Conservation (phyloP, 768 basidiomycete genomes). For the Artomyces pyxidatus region DNA sequence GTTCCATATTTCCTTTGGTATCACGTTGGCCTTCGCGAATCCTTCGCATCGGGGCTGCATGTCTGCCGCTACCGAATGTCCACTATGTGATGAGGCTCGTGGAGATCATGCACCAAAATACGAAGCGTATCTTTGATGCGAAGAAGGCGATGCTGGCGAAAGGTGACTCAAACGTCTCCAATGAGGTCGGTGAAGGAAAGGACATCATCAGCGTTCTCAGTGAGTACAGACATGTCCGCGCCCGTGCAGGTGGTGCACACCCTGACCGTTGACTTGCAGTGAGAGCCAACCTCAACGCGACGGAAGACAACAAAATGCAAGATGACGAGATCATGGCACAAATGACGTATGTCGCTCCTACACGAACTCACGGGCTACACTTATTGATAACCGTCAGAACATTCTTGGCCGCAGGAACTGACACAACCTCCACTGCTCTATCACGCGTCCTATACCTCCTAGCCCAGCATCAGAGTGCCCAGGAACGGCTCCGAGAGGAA, state of each 20-base stretch:
- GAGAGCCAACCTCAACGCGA: slow-evolving; percentile 13
- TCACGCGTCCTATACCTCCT: slow-evolving; percentile 35
- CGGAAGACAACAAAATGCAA: slow-evolving; percentile 16
- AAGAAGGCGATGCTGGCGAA: slow-evolving; percentile 3
- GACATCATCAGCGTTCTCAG: slow-evolving; percentile 24
- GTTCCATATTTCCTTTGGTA: background rate
- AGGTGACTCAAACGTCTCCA: slow-evolving; percentile 15
- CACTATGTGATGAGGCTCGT: background rate
- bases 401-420: slow-evolving; percentile 42
- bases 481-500: slow-evolving; percentile 31
- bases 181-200: slow-evolving; percentile 21
- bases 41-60: background rate
- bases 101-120: background rate
- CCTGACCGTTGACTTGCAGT: slow-evolving; percentile 1
- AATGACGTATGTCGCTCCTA: slow-evolving; percentile 16
- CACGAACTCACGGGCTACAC: background rate
- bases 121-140: background rate
- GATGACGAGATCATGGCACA: slow-evolving; percentile 22
- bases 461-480: slow-evolving; percentile 30
- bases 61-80: background rate
- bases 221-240: slow-evolving; percentile 3
- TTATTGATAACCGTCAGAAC: slow-evolving; percentile 20
- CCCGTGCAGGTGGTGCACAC: background rate
- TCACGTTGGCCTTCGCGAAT: background rate
- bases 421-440: slow-evolving; percentile 39